Percentiles rank a stretch among this genome's conserved stretches.
Conservation (phyloP, 176 grass and related monocot species). For the Oryza coarctata region DNA sequence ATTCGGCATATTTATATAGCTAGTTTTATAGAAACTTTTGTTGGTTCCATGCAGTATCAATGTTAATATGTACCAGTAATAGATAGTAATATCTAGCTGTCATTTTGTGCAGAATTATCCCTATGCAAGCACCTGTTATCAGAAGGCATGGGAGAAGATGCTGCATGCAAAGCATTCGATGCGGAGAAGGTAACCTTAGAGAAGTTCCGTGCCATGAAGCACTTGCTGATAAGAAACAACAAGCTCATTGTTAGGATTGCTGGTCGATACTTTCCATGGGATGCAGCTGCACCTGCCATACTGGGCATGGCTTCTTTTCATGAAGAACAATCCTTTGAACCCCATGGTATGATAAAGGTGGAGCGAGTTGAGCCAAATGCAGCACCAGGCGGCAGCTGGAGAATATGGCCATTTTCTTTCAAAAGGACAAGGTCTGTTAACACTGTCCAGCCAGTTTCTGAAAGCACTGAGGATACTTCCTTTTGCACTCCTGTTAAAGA, state of each 20-base stretch:
- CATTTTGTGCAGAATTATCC: constrained; percentile 80
- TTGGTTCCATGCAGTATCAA: constrained; percentile 22
- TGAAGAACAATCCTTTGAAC: constrained; percentile 63
- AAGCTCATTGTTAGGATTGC: constrained; percentile 82
- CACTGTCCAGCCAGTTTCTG: constrained; percentile 27
- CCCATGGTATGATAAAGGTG: constrained; percentile 79
- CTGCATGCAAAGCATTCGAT: constrained; percentile 76
- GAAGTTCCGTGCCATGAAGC: constrained; percentile 67
- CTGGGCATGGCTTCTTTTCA: constrained; percentile 71
- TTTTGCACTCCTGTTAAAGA: constrained; percentile 28
- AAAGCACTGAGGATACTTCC: constrained; percentile 33
- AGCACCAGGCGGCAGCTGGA: constrained; percentile 70
- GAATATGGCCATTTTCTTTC: constrained; percentile 84
- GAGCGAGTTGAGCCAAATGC: constrained; percentile 51
- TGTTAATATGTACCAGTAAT: neutral
- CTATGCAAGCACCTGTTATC: constrained; percentile 82
- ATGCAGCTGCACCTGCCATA: constrained; percentile 60
- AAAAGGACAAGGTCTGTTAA: constrained; percentile 68
- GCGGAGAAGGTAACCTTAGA: constrained; percentile 75
- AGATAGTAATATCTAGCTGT: constrained; percentile 25
- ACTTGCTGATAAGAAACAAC: constrained; percentile 62
- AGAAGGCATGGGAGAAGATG: constrained; percentile 86
- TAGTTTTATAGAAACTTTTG: constrained; percentile 28
- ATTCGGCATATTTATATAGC: constrained; percentile 5
- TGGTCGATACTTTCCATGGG: constrained; percentile 79